These are phyloP conservation scores for Leccinum ochraceum DNA, from an alignment of 768 basidiomycete genomes.

Conservation along the genomic window DNA sequence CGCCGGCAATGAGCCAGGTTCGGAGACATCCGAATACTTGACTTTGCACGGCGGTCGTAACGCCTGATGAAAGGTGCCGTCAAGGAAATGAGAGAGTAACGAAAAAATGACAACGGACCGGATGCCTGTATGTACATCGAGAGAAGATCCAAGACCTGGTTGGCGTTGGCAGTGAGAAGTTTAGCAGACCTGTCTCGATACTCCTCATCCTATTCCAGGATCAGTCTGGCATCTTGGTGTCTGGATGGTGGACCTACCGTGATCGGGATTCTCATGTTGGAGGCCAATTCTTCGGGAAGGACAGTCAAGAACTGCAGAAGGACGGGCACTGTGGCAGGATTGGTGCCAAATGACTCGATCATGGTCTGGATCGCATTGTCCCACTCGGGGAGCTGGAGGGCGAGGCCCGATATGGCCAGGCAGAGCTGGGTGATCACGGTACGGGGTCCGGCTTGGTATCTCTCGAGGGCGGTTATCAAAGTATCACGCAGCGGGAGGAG, in stretches of 20 bases:
- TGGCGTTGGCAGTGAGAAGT: slow-evolving; percentile 69
- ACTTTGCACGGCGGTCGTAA: slow-evolving; percentile 73
- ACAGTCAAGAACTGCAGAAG: slow-evolving; percentile 88
- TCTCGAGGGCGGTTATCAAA: slow-evolving; percentile 71
- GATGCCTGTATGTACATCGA: slow-evolving; percentile 86
- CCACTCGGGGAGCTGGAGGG: slow-evolving; percentile 89
- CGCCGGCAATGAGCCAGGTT: slow-evolving; percentile 88
- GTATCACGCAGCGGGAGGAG: slow-evolving; percentile 85
- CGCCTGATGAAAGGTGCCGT: slow-evolving; percentile 56
- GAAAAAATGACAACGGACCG: slow-evolving; percentile 51
- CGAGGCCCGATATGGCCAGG: slow-evolving; percentile 86
- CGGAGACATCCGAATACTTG: slow-evolving; percentile 85
- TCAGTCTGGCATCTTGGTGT: slow-evolving; percentile 12
- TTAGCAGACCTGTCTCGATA: slow-evolving; percentile 59
- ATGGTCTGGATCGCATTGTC: slow-evolving; percentile 73
- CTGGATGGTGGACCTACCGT: slow-evolving; percentile 58
- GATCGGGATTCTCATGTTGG: slow-evolving; percentile 85
- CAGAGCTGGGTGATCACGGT: slow-evolving; percentile 88
- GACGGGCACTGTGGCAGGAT: slow-evolving; percentile 79
- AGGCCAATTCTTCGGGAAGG: slow-evolving; percentile 84
- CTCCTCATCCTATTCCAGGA: slow-evolving; percentile 63
- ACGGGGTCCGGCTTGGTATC: slow-evolving; percentile 74
- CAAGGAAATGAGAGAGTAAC: not conserved
- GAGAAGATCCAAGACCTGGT: slow-evolving; percentile 74
- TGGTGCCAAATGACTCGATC: slow-evolving; percentile 83